Base-by-base conservation (phyloP, 2,329 filamentous ascomycete genomes). In the Coccinonectria pachysandricola region DNA sequence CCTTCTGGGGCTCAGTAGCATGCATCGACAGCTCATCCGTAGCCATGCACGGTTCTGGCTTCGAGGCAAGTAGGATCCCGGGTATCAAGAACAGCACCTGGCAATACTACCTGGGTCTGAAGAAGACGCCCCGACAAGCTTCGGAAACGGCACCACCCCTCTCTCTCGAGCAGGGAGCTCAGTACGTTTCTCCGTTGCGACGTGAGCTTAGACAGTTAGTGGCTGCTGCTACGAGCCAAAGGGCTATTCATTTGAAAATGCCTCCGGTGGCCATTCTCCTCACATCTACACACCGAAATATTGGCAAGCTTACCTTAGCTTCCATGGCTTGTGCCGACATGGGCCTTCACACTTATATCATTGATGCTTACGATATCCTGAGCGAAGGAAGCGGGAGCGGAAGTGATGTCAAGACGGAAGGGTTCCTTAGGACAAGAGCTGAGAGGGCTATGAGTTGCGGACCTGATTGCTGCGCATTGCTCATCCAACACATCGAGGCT, bases 361-460 rank as follows among this genome's bases (percentile, higher is more conserved):
- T 98, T 27, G 86, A 96, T 51, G 82, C 84, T 0, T 94, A 93
- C 45, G 91, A 98, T 44, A 84, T 98, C 21, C 64, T 94, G 4
- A 88, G 85, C n/a, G 88, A 96, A 51, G 84, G 85, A 9, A 53
- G 54, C 7, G 80, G 79, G 1, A 85, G 85, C 27, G 84, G 84
- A 7, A 79, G 82, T 29, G 91, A 98, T 48, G 81, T 93, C 15
- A 95, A 96, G 57, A 94, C 87, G 0, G 88, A 95, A 48, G 87
- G 83, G 1, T 82, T 93, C 40, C 61, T 98, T 10, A 81, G 91
- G 48, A 84, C 83, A 4, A 73, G 91, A 26, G 83, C 86, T 2
- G 91, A 94, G 35, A 72, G 91, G 32, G 91, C 86, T 6, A 76
- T 95, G 51, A 80, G 79, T 39, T 96, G 91, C 48, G 91, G 91